Evolutionary conservation across 768 basidiomycete genomes (phyloP).

Genomic region (Exidia glandulosa): DNA sequence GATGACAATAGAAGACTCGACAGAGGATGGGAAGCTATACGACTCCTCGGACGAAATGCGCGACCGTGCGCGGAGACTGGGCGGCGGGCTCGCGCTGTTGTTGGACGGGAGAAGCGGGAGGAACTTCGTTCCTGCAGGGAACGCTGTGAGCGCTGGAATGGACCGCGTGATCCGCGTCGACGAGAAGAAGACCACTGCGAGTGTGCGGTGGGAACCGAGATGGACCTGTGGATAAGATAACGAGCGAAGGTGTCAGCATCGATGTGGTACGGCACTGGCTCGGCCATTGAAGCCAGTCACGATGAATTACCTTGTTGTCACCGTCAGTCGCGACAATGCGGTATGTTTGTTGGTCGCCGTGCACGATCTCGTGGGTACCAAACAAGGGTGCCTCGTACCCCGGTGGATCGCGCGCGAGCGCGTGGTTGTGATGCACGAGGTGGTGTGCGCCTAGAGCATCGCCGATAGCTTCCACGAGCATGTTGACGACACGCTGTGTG

Average conservation of each 20-base stretch:
- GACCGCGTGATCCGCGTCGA: neutral
- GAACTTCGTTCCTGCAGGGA: neutral
- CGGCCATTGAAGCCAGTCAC: neutral
- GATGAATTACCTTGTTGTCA: neutral
- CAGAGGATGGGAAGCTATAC: neutral
- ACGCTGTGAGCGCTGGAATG: neutral
- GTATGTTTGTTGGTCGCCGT: neutral
- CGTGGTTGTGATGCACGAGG: neutral
- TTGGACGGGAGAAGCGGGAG: neutral
- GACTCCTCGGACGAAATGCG: neutral
- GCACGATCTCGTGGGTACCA: neutral
- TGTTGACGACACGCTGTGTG: neutral
- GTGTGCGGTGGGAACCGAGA: neutral
- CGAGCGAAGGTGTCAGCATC: neutral
- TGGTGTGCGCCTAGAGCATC: neutral
- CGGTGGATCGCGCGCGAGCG: too few species aligned
- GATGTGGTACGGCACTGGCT: neutral
- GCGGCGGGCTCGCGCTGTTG: neutral
- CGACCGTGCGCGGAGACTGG: neutral
- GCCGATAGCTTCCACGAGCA: neutral
- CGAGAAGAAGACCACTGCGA: neutral
- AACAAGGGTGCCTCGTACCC: neutral
- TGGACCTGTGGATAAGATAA: neutral
- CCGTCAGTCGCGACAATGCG: neutral
- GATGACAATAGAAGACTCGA: neutral